These are phyloP conservation scores for Coemansia sp. DNA, from an alignment of 192 early-diverging fungal genomes.

Conservation along the genomic window DNA sequence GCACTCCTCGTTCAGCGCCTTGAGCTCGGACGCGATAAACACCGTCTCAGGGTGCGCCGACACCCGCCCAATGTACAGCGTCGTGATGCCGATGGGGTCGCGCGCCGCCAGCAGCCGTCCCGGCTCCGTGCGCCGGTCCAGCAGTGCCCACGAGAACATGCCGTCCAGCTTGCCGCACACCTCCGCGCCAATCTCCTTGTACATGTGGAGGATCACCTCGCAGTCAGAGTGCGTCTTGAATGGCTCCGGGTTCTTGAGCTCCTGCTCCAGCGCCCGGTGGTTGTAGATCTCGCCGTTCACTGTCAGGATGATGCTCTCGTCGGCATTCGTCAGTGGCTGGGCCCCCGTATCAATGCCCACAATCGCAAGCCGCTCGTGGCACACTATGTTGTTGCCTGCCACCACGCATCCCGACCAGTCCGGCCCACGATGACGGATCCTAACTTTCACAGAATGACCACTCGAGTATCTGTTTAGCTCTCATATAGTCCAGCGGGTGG, in stretches of 20 bases:
- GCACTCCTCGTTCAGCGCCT: slow-evolving; percentile 94
- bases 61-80: slow-evolving; percentile 91
- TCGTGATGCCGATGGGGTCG: slow-evolving; percentile 97
- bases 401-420: slow-evolving; percentile 93
- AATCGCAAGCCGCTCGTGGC: slow-evolving; percentile 97
- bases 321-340: slow-evolving; percentile 90
- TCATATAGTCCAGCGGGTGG: background rate
- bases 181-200: slow-evolving; percentile 77
- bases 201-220: slow-evolving; percentile 92
- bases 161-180: slow-evolving; percentile 86
- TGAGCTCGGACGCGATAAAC: slow-evolving; percentile 93
- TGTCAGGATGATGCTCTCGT: slow-evolving; percentile 77
- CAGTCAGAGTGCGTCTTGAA: slow-evolving; percentile 99
- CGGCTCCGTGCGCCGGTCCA: slow-evolving; percentile 63
- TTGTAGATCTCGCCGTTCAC: slow-evolving; percentile 99
- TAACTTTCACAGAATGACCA: background rate
- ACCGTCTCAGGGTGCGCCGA: slow-evolving; percentile 75
- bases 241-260: slow-evolving; percentile 60
- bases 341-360: slow-evolving; percentile 96
- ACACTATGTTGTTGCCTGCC: slow-evolving; percentile 78
- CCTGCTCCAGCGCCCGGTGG: slow-evolving; percentile 75
- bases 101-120: slow-evolving; percentile 87
- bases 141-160: slow-evolving; percentile 93
- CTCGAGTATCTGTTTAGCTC: background rate
- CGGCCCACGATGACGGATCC: slow-evolving; percentile 95